Percentiles rank a stretch among this genome's conserved stretches.
phyloP scores from a whole-genome alignment of 2,329 filamentous ascomycete species.

The Byssochlamys sp. region DNA sequence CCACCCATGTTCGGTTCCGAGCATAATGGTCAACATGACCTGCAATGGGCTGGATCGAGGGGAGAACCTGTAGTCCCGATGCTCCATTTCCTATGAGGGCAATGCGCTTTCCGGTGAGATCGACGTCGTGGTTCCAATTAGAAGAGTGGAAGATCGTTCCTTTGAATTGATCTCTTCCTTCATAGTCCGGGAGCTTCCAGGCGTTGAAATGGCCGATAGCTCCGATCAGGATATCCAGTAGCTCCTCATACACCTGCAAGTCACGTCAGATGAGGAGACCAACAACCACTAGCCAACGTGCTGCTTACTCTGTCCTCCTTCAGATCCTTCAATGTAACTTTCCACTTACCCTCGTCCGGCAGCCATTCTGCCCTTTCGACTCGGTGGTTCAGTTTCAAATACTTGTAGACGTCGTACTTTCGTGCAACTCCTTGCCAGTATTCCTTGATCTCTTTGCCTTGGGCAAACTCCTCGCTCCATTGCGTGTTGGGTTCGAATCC shows the following conservation, averaged over 20 bases:
- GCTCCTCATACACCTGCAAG: conserved; percentile 33
- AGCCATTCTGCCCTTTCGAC: conserved; percentile 52
- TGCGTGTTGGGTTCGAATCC: conserved; percentile 58
- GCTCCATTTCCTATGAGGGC: conserved; percentile 57
- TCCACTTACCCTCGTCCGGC: conserved; percentile 45
- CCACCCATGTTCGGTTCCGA: conserved; percentile 58
- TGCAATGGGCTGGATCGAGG: conserved; percentile 31
- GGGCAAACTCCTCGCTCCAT: conserved; percentile 60
- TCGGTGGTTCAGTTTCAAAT: conserved; percentile 46
- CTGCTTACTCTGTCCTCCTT: conserved; percentile 15
- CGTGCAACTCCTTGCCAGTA: conserved; percentile 56
- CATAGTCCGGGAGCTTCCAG: conserved; percentile 54
- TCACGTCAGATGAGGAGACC: conserved; percentile 18
- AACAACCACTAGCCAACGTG: background rate
- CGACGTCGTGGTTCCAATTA: conserved; percentile 48
- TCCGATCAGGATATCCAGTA: conserved; percentile 53
- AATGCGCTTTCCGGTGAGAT: conserved; percentile 40
- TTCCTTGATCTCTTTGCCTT: conserved; percentile 55
- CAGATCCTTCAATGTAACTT: conserved; percentile 34
- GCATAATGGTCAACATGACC: conserved; percentile 54
- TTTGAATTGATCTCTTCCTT: conserved; percentile 47
- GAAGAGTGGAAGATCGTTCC: conserved; percentile 52
- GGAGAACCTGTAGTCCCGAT: conserved; percentile 47
- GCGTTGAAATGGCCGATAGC: conserved; percentile 58
- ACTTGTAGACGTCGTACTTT: conserved; percentile 56